phyloP scores from a whole-genome alignment of 371 early-diverging fungal genomes.

The Smittium culicis region DNA sequence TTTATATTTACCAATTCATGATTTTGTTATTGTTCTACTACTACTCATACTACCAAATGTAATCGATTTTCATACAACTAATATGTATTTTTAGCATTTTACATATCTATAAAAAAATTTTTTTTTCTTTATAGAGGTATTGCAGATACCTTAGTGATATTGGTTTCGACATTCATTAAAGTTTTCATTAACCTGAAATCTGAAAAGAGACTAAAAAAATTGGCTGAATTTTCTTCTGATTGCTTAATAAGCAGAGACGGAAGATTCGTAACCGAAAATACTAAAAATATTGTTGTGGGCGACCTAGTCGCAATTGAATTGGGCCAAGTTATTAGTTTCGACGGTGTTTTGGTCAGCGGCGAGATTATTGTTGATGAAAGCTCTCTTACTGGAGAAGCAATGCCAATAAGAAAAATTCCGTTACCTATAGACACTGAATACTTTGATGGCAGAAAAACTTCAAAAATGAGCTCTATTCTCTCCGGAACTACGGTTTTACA shows the following conservation, averaged over 20 bases:
- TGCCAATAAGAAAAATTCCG: conserved; percentile 69
- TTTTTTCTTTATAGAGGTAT: conserved; percentile 57
- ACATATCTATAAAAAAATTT: conserved; percentile 64
- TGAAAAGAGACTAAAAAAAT: conserved; percentile 47
- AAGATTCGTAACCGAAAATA: conserved; percentile 36
- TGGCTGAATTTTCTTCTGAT: conserved; percentile 44
- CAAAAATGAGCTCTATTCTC: conserved; percentile 44
- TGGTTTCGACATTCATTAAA: conserved; percentile 54
- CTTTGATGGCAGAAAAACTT: conserved; percentile 26
- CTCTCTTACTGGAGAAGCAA: conserved; percentile 71
- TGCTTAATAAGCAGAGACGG: conserved; percentile 41
- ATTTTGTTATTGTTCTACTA: conserved; percentile 58
- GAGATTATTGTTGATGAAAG: conserved; percentile 63
- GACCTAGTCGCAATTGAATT: conserved; percentile 52
- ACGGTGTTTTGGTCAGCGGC: conserved; percentile 53
- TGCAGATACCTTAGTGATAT: conserved; percentile 53
- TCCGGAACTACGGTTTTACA: conserved; percentile 49
- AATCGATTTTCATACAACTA: conserved; percentile 26
- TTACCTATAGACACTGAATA: conserved; percentile 33
- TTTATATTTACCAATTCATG: conserved; percentile 66
- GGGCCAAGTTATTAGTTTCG: conserved; percentile 45
- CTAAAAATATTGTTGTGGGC: conserved; percentile 53
- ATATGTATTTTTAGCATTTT: conserved; percentile 33
- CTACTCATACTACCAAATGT: conserved; percentile 58
- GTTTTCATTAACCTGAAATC: conserved; percentile 46